phyloP scores from a whole-genome alignment of 805 yeast species.

The Yarrowia sp. region DNA sequence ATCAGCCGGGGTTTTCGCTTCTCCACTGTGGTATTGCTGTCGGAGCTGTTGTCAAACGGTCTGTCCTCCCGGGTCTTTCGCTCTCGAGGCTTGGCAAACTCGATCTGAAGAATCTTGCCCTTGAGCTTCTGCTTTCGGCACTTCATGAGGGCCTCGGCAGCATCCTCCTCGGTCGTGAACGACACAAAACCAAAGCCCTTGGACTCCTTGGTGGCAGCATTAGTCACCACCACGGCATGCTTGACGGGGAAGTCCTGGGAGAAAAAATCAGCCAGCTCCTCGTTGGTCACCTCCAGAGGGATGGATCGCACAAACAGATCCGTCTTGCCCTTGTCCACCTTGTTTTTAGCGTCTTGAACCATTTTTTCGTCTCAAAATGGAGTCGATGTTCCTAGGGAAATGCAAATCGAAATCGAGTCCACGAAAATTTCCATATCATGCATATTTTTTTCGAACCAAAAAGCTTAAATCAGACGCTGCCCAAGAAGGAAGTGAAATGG shows the following conservation, averaged over 20 bases:
- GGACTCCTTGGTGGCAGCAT: slow-evolving; percentile 69
- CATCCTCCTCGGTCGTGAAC: slow-evolving; percentile 84
- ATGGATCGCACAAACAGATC: slow-evolving; percentile 81
- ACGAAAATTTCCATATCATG: slow-evolving; percentile 36
- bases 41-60: slow-evolving; percentile 7
- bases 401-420: neutral
- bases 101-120: slow-evolving; percentile 72
- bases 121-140: slow-evolving; percentile 72
- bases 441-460: slow-evolving; percentile 8
- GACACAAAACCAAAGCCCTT: slow-evolving; percentile 97
- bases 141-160: slow-evolving; percentile 71
- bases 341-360: slow-evolving; percentile 8
- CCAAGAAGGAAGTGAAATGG: too few relatives aligned
- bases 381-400: too few relatives aligned
- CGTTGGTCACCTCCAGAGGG: slow-evolving; percentile 81
- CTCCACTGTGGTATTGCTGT: slow-evolving; percentile 53
- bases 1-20: slow-evolving; percentile 87
- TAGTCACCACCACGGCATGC: slow-evolving; percentile 91
- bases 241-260: slow-evolving; percentile 93
- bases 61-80: slow-evolving; percentile 44
- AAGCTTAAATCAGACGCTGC: neutral
- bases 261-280: slow-evolving; percentile 81
- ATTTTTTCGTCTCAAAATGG: neutral
- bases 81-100: slow-evolving; percentile 93
- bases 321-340: slow-evolving; percentile 38